phyloP scores from a whole-genome alignment of 2,329 filamentous ascomycete genomes.

The Stenocarpella maydis region DNA sequence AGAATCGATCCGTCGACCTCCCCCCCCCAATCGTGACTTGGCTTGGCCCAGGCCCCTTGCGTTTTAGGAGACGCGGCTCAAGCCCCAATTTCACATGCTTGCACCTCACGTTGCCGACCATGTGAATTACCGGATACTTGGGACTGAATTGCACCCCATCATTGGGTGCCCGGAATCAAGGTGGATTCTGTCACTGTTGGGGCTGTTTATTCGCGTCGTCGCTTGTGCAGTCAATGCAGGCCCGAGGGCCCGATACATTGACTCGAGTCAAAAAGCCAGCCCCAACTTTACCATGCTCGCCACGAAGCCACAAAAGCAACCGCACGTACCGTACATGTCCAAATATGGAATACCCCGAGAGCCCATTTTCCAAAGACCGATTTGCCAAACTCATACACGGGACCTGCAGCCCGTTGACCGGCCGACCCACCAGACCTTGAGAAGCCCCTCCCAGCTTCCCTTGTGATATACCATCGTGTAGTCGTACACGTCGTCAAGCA shows the following conservation, averaged over 20 bases:
- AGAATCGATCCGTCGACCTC: background rate
- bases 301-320: constrained; percentile 6
- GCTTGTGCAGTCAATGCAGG: background rate
- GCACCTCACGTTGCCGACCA: background rate
- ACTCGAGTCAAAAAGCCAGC: background rate
- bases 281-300: background rate
- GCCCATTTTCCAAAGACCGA: constrained; percentile 25
- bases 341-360: constrained; percentile 10
- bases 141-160: background rate
- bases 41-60: background rate
- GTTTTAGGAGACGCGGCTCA: background rate
- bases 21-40: constrained; percentile 16
- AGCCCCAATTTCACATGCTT: constrained; percentile 5
- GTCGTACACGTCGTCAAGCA: constrained; percentile 31
- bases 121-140: background rate
- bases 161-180: background rate
- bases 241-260: constrained; percentile 16
- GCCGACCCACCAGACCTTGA: constrained; percentile 7
- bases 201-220: background rate
- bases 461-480: constrained; percentile 29
- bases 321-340: constrained; percentile 9
- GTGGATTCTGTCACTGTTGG: no score
- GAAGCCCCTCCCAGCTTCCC: background rate
- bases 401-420: constrained; percentile 14
- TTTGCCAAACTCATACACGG: constrained; percentile 18